Evolutionary conservation across 345 rosid genomes (phyloP), one percentile per base, ranked within the genome.

Genomic region (Cardamine chenopodiifolia): DNA sequence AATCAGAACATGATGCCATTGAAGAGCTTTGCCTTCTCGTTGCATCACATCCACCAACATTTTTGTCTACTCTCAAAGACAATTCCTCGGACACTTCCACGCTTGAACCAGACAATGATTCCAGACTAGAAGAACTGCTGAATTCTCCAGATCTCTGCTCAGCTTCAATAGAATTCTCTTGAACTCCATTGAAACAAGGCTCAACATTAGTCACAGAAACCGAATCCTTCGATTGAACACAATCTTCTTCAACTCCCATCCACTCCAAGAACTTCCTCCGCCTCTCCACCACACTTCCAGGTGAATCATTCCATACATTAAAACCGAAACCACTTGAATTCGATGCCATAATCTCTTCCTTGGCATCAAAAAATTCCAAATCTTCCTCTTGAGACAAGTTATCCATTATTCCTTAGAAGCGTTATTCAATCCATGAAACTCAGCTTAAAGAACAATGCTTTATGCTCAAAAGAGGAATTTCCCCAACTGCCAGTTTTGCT

Each of bases 381-480:
- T 82, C 90, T 80, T 89, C 89, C 19, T 84, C 98, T 69, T 82
- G 90, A 62, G 82, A 71, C 62, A 83, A 83, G 80, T 89, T 78
- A 68, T 83, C 91, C 97, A 93, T 93, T 78, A 68, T 80, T 77
- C 79, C 77, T 65, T 62, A 3, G 50, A 76, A 81, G 80, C 17
- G 26, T 2, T 53, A 14, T 72, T 85, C 90, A 89, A 83, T 87
- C 92, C 92, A 90, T 90, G 86, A 87, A 87, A 83, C 81, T 72
- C 74, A 82, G 67, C 83, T 81, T 75, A 75, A 72, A 55, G 66
- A 72, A 82, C 17, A 73, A 75, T 49, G 82, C 68, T 83, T 88
- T 71, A 61, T 20, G 19, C 84, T 78, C 72, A 80, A 78, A 80
- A 66, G 68, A 48, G 28, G 68, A 78, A 59, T 66, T 58, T 26